These are phyloP conservation scores for Dimargaris xerosporica DNA, from an alignment of 192 early-diverging fungal species.

Conservation along the genomic window DNA sequence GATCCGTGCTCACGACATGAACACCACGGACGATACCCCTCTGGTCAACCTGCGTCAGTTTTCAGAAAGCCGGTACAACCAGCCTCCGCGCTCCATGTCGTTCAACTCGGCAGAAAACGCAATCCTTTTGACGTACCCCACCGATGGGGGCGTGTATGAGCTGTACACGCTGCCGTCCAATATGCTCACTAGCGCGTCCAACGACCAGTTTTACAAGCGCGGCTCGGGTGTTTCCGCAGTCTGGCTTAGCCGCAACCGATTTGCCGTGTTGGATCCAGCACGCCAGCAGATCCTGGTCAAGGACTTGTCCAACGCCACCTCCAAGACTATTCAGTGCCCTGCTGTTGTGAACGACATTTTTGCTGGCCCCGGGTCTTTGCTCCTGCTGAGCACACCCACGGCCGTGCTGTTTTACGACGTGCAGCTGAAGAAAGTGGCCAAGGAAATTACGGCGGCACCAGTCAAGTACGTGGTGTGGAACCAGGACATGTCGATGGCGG, in stretches of 20 bases:
- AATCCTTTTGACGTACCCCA: slow-evolving; percentile 64
- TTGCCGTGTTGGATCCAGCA: slow-evolving; percentile 85
- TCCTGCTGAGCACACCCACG: slow-evolving; percentile 63
- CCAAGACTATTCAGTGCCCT: slow-evolving; percentile 78
- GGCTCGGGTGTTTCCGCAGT: slow-evolving; percentile 71
- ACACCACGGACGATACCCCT: slow-evolving; percentile 57
- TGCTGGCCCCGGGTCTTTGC: slow-evolving; percentile 68
- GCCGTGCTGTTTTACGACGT: slow-evolving; percentile 87
- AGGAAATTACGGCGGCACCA: slow-evolving; percentile 64
- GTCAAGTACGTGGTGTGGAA: slow-evolving; percentile 95
- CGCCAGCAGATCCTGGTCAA: slow-evolving; percentile 74
- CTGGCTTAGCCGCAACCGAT: slow-evolving; percentile 93
- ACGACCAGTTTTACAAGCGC: slow-evolving; percentile 45
- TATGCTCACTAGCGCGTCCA: slow-evolving; percentile 13
- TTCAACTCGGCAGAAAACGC: slow-evolving; percentile 91
- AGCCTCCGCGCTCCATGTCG: slow-evolving; percentile 67
- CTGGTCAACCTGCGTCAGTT: slow-evolving; percentile 60
- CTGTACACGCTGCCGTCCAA: slow-evolving; percentile 59
- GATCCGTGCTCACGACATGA: slow-evolving; percentile 70
- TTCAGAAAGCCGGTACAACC: slow-evolving; percentile 47
- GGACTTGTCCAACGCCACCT: slow-evolving; percentile 71
- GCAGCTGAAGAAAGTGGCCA: slow-evolving; percentile 56
- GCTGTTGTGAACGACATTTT: slow-evolving; percentile 72
- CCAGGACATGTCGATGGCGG: slow-evolving; percentile 70
- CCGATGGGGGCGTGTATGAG: slow-evolving; percentile 85